Percentiles rank a stretch among this genome's conserved stretches.
Conservation (phyloP, 257 asterid genomes). For the Fraxinus quadrangulata region DNA sequence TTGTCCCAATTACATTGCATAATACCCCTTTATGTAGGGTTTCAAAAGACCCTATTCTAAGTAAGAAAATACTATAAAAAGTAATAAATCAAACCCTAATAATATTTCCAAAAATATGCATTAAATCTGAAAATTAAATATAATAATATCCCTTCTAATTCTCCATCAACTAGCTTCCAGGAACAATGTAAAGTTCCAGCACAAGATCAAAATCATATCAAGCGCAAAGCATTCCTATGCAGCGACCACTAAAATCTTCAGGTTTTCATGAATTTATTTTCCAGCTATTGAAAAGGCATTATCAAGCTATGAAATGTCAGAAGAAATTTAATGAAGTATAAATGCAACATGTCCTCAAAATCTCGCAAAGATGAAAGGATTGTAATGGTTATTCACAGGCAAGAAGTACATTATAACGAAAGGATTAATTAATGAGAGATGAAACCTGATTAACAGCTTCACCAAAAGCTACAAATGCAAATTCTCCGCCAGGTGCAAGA, state of each 20-base stretch:
- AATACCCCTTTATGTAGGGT: too few species aligned
- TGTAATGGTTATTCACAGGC: background rate
- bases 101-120: too few species aligned
- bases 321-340: conserved; percentile 16
- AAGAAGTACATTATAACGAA: conserved; percentile 22
- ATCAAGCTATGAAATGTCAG: background rate
- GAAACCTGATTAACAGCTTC: conserved; percentile 98
- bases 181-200: background rate
- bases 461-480: conserved; percentile 99
- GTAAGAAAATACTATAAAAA: too few species aligned
- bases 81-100: too few species aligned
- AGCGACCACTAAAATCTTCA: background rate
- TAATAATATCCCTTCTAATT: too few species aligned
- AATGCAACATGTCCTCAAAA: background rate
- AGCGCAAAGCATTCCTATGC: conserved; percentile 5
- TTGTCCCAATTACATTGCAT: too few species aligned
- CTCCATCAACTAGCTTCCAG: conserved; percentile 3
- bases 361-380: background rate
- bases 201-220: background rate
- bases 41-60: too few species aligned
- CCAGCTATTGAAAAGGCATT: background rate
- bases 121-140: too few species aligned
- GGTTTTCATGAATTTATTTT: background rate
- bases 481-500: conserved; percentile 99
- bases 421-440: conserved; percentile 21